Percentiles rank a stretch among this genome's conserved stretches.
These are phyloP conservation scores for Picocystis salinarum DNA, from an alignment of 139 green algal genomes.

Conservation along the genomic window DNA sequence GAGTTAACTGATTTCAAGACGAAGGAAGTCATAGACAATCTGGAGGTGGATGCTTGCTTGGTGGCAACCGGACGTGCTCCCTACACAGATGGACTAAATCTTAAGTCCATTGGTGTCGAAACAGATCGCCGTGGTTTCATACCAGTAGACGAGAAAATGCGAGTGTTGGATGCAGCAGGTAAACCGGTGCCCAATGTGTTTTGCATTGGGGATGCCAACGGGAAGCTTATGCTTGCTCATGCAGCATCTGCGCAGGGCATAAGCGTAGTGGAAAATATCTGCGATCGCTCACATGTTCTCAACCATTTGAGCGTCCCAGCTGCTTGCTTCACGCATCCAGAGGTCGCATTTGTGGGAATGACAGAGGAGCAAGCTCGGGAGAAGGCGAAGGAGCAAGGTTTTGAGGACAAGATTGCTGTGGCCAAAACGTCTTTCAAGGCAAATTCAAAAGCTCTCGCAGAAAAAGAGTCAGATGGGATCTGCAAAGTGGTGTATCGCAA, in stretches of 20 bases:
- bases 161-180: constrained; percentile 23
- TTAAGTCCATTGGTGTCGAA: constrained; percentile 47
- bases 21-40: constrained; percentile 21
- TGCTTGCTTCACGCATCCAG: constrained; percentile 98
- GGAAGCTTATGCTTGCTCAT: constrained; percentile 73
- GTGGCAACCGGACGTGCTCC: constrained; percentile 81
- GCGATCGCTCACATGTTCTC: constrained; percentile 61
- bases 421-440: constrained; percentile 97
- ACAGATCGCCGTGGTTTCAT: constrained; percentile 82
- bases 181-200: constrained; percentile 55
- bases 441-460: constrained; percentile 91
- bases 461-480: constrained; percentile 94
- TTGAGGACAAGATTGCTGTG: constrained; percentile 53
- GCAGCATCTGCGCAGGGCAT: not conserved
- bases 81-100: constrained; percentile 71
- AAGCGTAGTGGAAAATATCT: constrained; percentile 83
- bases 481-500: constrained; percentile 89
- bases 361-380: constrained; percentile 83
- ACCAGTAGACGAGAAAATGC: constrained; percentile 86
- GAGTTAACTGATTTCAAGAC: constrained; percentile 98
- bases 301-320: constrained; percentile 85
- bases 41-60: constrained; percentile 41
- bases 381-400: constrained; percentile 70
- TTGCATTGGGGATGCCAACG: constrained; percentile 99
- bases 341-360: constrained; percentile 86